Base-by-base conservation (phyloP, 2,329 filamentous ascomycete genomes). In the Cyclaneusma minus region DNA sequence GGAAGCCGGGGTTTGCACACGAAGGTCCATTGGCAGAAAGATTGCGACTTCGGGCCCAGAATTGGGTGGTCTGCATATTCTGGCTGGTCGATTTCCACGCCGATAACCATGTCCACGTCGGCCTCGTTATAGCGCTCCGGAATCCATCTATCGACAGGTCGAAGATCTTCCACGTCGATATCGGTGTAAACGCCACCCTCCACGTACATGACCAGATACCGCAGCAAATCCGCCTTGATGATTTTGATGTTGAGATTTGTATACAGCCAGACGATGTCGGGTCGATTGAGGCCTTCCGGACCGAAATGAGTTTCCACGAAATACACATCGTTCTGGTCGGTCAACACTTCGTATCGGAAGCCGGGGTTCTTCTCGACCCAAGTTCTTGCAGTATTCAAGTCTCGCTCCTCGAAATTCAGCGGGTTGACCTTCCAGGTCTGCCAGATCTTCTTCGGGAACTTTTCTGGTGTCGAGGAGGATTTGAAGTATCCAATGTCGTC, bases 1-100 rank as follows among this genome's bases (percentile, higher is more conserved):
- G 71, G 70, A 14, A 72, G 61, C 11, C 59, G 55, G 1, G 75
- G 72, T 42, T 78, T 76, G 38, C 66, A 66, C 54, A 77, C 73
- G 40, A 80, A 77, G 0, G 75, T 80, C 75, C 75, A 81, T 42
- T 80, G 75, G 45, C 74, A 80, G 44, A 81, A 80, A 0, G 73
- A 80, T 36, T 60, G 56, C 19, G 67, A 78, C 49, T 80, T 80
- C 25, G 60, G 60, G 9, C 75, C 74, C 1, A 80, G 55, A 16
- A 80, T 70, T 2, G 67, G 60, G 42, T 80, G 74, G 25, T 68
- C 50, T 11, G 51, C 54, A 49, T 68, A 79, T 6, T 68, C 60
- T 0, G 74, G 74, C 47, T 79, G 64, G 41, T 80, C 75, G 30
- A 80, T 74, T 44, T 81, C 75, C 1, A 81, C 58, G 9, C 74